Evolutionary conservation across 2,329 filamentous ascomycete genomes (phyloP).

Genomic region (Aureobasidium sp.): DNA sequence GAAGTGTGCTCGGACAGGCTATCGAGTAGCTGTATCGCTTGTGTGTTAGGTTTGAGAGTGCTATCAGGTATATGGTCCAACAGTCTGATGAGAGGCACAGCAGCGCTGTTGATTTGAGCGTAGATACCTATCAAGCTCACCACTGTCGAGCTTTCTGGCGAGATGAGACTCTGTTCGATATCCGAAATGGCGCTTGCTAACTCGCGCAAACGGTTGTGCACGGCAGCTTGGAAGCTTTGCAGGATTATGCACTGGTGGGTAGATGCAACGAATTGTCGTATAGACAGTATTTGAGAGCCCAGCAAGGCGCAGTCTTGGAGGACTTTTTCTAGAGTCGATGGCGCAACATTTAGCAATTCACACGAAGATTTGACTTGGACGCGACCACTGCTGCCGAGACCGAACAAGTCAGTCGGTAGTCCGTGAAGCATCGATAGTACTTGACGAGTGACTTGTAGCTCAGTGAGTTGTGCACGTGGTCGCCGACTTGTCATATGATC

Average conservation of each 20-base stretch:
- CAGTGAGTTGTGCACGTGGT: conserved; percentile 45
- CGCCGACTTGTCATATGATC: background rate
- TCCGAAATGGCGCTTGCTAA: conserved; percentile 55
- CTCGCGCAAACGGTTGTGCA: conserved; percentile 48
- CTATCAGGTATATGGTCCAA: conserved; percentile 56
- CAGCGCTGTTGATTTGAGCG: conserved; percentile 47
- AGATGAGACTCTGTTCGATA: conserved; percentile 56
- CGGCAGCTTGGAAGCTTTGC: conserved; percentile 63
- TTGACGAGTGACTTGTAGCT: conserved; percentile 69
- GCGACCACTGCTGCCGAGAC: conserved; percentile 27
- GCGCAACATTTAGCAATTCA: conserved; percentile 18
- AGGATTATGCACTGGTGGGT: conserved; percentile 38
- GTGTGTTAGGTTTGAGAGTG: conserved; percentile 34
- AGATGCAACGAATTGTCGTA: conserved; percentile 44
- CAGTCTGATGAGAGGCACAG: conserved; percentile 54
- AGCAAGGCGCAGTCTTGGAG: conserved; percentile 41
- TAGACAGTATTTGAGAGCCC: conserved; percentile 40
- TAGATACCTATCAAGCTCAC: conserved; percentile 62
- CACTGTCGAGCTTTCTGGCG: conserved; percentile 45
- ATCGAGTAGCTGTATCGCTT: conserved; percentile 70
- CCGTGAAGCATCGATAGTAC: conserved; percentile 80
- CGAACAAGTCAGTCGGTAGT: conserved; percentile 65
- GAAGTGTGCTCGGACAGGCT: conserved; percentile 65
- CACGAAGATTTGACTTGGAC: conserved; percentile 18
- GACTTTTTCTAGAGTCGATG: conserved; percentile 31